Evolutionary conservation across 129 eudicot genomes (phyloP).

Genomic region (Mikania micrantha): DNA sequence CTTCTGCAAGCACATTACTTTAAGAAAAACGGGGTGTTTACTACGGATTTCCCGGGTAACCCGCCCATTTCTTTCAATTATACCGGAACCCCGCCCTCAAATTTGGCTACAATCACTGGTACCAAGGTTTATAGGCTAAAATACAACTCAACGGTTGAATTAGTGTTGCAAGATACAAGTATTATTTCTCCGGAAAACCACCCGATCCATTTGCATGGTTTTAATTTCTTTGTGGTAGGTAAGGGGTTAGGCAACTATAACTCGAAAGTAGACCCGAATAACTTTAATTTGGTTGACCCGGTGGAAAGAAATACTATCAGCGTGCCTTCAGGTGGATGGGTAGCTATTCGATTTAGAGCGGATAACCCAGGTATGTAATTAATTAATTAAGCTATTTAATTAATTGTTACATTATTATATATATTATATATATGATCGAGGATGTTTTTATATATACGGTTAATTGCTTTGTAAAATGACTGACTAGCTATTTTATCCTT

Average conservation of each 20-base stretch:
- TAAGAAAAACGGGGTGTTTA: constrained; percentile 58
- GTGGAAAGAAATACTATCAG: constrained; percentile 81
- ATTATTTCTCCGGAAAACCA: constrained; percentile 63
- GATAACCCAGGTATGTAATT: constrained; percentile 70
- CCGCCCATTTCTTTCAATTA: constrained; percentile 53
- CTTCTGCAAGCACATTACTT: constrained; percentile 69
- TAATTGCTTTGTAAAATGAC: no score
- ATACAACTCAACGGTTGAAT: constrained; percentile 58
- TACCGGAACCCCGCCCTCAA: constrained; percentile 46
- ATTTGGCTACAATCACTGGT: constrained; percentile 44
- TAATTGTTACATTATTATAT: neutral
- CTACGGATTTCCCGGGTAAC: constrained; percentile 71
- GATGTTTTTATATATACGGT: no score
- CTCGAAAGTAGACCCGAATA: constrained; percentile 49
- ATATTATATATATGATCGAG: neutral
- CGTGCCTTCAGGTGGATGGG: constrained; percentile 91
- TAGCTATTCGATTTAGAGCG: constrained; percentile 65
- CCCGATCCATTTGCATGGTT: constrained; percentile 80
- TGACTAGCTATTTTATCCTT: neutral
- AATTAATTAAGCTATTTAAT: no score
- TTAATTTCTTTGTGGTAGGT: constrained; percentile 69
- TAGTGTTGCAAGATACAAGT: constrained; percentile 73
- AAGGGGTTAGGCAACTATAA: constrained; percentile 68
- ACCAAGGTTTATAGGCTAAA: constrained; percentile 57
- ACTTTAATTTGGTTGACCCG: constrained; percentile 73